Percentiles rank a stretch among this genome's conserved stretches.
Conservation (phyloP, 306 rosid genomes). For the Medicago truncatula region MtrunA17r5.0-ANR NC_053042.1:53577501-53578000, state of each 20-base stretch:
- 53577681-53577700: neutral
- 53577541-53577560: neutral
- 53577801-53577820: too few species aligned
- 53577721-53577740: neutral
- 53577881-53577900: too few species aligned
- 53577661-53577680: slow-evolving; percentile 10
- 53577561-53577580: neutral
- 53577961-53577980: neutral
- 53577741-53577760: too few species aligned
- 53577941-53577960: neutral
- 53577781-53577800: too few species aligned
- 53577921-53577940: slow-evolving; percentile 5
- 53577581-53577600: slow-evolving; percentile 26
- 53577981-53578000: slow-evolving; percentile 14
- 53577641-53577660: slow-evolving; percentile 4
- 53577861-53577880: too few species aligned
- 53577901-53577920: neutral
- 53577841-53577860: too few species aligned
- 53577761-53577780: too few species aligned
- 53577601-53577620: slow-evolving; percentile 7
- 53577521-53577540: neutral
- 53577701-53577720: slow-evolving; percentile 18
- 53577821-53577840: too few species aligned
- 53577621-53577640: neutral
- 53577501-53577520: slow-evolving; percentile 1